A percentile compares a stretch with the other conserved stretches of the same genome.
phyloP scores from a whole-genome alignment of 805 yeast genomes.

The Saccharomyces paradoxus region DNA sequence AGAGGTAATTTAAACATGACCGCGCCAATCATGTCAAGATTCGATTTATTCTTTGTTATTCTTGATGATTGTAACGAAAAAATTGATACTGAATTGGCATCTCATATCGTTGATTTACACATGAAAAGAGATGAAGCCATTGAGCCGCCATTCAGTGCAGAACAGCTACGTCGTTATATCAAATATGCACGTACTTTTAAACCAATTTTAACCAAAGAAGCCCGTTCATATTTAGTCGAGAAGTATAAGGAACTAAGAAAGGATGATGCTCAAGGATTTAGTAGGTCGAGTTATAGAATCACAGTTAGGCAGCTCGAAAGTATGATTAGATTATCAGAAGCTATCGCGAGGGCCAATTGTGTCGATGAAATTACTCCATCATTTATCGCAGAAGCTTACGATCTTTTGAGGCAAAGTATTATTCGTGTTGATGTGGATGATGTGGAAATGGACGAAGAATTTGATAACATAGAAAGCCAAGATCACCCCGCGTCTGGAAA shows the following conservation, averaged over 20 bases:
- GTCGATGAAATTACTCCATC: constrained; percentile 75
- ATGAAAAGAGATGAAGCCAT: constrained; percentile 87
- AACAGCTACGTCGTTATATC: constrained; percentile 80
- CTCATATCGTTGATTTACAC: constrained; percentile 87
- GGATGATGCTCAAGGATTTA: constrained; percentile 82
- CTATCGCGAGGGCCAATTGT: constrained; percentile 95
- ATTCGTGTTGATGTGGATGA: constrained; percentile 93
- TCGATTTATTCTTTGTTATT: constrained; percentile 89
- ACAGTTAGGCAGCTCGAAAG: constrained; percentile 96
- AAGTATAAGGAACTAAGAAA: constrained; percentile 78
- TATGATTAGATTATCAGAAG: constrained; percentile 87
- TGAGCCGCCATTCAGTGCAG: constrained; percentile 80
- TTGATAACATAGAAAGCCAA: constrained; percentile 11
- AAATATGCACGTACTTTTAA: constrained; percentile 88
- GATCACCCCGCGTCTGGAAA: constrained; percentile 8
- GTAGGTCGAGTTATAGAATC: constrained; percentile 77
- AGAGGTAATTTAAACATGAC: constrained; percentile 88
- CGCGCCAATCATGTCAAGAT: constrained; percentile 97
- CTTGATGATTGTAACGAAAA: constrained; percentile 90
- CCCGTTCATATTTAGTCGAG: constrained; percentile 66
- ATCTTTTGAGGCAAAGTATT: constrained; percentile 79
- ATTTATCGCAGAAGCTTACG: constrained; percentile 90
- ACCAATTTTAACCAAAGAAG: constrained; percentile 76
- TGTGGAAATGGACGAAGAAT: constrained; percentile 71
- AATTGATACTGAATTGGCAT: constrained; percentile 81